Base-by-base conservation (phyloP, 2,329 filamentous ascomycete species). In the Aureobasidium mangrovei region DNA sequence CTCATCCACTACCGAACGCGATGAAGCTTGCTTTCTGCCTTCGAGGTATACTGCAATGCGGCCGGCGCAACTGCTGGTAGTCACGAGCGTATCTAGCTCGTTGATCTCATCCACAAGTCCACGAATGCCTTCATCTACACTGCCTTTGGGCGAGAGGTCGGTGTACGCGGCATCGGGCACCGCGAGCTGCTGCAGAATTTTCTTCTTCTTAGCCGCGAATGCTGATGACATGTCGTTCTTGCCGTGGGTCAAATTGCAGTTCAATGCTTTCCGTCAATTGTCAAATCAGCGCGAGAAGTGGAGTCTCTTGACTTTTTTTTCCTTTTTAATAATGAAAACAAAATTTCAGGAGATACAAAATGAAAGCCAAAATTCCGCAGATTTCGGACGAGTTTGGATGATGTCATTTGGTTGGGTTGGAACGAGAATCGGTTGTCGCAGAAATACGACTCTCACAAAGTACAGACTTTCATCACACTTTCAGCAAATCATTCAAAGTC, bases 1-100 rank as follows among this genome's bases (percentile, higher is more conserved):
- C 4, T 57, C 57, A 33, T 59, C 60, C 40, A 56, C 52, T 54
- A 3, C 57, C 59, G 10, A 12, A 12, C 3, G n/a, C 26, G 12
- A 28, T 43, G 26, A 3, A 10, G 41, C 49, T 12, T 44, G 54
- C 61, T 69, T 72, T 42, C 73, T 74, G 0, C 91, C 91, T 71
- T 96, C 91, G 0, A 94, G 74, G 64, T 94, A 97, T 3, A 96
- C 86, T 60, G 86, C 91, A 44, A 94, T 80, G 51, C 91, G 77
- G 0, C 91, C 91, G 2, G 89, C 87, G 67, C 91, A 97, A 69
- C 90, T 95, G 70, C 90, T 95, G 2, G 91, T 96, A 1, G 91
- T 96, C 33, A 94, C 89, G 39, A 91, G 79, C 1, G 88, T 89
- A 1, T 83, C 78, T 4, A 85, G 65, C 1, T 63, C 67, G 69